Base-by-base conservation (phyloP, 2,329 filamentous ascomycete species). In the Camillea tinctor region DNA sequence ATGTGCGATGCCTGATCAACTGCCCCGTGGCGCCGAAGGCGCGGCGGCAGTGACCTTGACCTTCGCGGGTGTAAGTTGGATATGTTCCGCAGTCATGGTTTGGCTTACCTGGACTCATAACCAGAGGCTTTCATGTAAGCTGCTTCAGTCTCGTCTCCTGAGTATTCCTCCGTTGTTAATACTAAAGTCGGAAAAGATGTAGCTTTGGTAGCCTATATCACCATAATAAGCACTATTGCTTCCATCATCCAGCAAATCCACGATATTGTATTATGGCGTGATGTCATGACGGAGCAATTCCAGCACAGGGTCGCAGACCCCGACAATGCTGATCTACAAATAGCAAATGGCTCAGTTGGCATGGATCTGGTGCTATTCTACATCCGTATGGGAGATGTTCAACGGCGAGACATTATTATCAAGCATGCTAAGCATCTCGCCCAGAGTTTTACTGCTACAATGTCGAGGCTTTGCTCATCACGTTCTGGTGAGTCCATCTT, bases 51-150 rank as follows among this genome's bases (percentile, higher is more conserved):
- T 60, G 48, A 52, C 60, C 17, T 20, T 68, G 51, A 49, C 59
- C 19, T 65, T 61, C 50, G 60, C 57, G 24, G 48, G 23, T 40
- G 17, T 62, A 49, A 62, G 58, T 56, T 24, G 60, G 23, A 36
- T 55, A 23, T 63, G 64, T 52, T 62, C 57, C 11, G 52, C 23
- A 15, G 49, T 63, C 9, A 54, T 70, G 22, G 55, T 71, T 19
- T 70, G 69, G 69, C 58, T 71, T 30, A 69, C 69, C 2, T 70
- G 64, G 66, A 52, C 60, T 20, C 68, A 69, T 36, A 60, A 68
- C 20, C 67, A 69, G 51, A 61, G 67, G 30, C 57, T 63, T 23
- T 67, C 66, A 20, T 71, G 69, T 70, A 59, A 62, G 68, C 56
- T 6, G 13, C 1, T 4, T 5, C 30, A n/a, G 19, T n/a, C 20